Percentiles rank a stretch among this genome's conserved stretches.
phyloP scores from a whole-genome alignment of 306 rosid species.

The Luffa aegyptiaca region DNA sequence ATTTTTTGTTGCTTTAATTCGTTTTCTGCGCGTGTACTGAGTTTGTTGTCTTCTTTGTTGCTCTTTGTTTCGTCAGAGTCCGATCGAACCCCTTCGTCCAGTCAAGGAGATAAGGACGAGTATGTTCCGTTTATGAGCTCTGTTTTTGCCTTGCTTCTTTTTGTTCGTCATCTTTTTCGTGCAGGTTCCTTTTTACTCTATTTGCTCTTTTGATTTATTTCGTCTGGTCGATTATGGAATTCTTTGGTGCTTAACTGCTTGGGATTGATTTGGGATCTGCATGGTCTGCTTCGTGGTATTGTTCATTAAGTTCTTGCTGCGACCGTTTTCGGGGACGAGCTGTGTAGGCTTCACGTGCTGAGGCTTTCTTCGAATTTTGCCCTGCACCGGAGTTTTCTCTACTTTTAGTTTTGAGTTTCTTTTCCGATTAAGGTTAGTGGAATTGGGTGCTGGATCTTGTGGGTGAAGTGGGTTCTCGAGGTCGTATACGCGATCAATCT shows the following conservation, averaged over 20 bases:
- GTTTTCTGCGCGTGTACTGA: conserved; percentile 5
- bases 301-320: background rate
- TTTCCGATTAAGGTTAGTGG: conserved; percentile 10
- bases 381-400: background rate
- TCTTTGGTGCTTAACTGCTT: conserved; percentile 24
- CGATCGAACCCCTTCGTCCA: conserved; percentile 48
- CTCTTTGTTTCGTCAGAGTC: conserved; percentile 32
- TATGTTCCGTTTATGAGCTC: conserved; percentile 22
- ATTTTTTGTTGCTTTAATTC: background rate
- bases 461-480: background rate
- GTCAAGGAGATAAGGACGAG: conserved; percentile 39
- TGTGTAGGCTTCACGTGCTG: background rate
- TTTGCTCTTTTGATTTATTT: conserved; percentile 9
- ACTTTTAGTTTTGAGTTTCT: conserved; percentile 4
- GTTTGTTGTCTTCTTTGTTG: conserved; percentile 16
- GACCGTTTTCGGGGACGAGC: background rate
- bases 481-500: background rate
- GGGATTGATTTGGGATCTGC: conserved; percentile 27
- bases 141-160: background rate
- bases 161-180: background rate
- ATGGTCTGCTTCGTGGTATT: conserved; percentile 12
- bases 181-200: background rate
- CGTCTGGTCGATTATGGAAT: conserved; percentile 12
- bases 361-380: background rate
- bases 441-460: conserved; percentile 18